phyloP scores from a whole-genome alignment of 176 grass and related monocot genomes.

The Canna indica region DNA sequence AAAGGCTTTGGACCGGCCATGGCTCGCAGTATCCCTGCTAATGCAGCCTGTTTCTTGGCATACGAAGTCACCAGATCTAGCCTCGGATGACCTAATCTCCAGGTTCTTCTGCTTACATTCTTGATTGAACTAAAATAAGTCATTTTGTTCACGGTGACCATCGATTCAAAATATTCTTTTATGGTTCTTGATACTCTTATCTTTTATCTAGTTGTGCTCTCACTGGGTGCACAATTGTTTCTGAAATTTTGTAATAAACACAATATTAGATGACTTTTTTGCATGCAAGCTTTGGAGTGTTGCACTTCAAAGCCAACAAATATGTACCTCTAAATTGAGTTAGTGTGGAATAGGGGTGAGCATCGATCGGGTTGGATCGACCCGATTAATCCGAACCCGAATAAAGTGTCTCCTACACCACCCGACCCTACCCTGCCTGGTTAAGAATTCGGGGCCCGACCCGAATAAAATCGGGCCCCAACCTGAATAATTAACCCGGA shows the following conservation, averaged over 20 bases:
- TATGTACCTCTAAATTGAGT: too few species aligned
- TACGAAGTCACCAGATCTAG: slow-evolving; percentile 59
- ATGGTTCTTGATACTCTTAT: not conserved
- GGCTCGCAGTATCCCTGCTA: slow-evolving; percentile 69
- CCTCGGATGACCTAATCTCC: slow-evolving; percentile 30
- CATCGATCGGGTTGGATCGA: too few species aligned
- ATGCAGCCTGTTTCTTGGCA: slow-evolving; percentile 69
- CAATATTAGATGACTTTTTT: not conserved
- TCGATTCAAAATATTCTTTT: not conserved
- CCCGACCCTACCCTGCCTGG: too few species aligned
- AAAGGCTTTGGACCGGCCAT: slow-evolving; percentile 80
- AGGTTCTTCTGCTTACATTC: not conserved
- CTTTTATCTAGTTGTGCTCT: not conserved
- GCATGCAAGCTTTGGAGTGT: not conserved
- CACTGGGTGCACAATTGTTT: not conserved
- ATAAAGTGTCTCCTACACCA: too few species aligned
- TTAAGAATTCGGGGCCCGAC: too few species aligned
- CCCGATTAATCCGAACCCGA: too few species aligned
- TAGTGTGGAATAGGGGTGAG: too few species aligned
- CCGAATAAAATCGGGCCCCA: too few species aligned
- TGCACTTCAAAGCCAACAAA: too few species aligned
- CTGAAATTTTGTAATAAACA: not conserved
- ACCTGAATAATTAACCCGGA: too few species aligned
- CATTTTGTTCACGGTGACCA: not conserved
- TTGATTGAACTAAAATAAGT: not conserved